Evolutionary conservation across 768 basidiomycete species (phyloP), one percentile per base, ranked within the genome.

Genomic region (Phaeotremella fagi): DNA sequence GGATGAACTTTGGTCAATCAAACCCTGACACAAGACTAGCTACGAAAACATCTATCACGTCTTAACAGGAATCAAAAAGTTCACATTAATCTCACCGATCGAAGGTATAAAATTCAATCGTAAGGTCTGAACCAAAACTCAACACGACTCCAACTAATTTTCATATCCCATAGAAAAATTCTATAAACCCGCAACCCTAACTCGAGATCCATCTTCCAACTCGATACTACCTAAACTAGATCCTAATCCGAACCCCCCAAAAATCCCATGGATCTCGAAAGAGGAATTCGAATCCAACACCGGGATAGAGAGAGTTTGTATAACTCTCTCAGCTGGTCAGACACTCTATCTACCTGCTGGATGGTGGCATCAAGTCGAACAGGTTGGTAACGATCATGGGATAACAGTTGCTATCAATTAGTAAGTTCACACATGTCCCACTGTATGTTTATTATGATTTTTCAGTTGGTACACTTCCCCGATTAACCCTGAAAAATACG

Each of bases 21-120:
- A 48, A 2, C n/a, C 31, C n/a, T 16, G 4, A 46, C 88, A 87
- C 87, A 72, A 90, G 89, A 0, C n/a, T n/a, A n/a, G n/a, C n/a
- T 95, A 91, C 61, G 91, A 95, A 76, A 97, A 95, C 71, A 82
- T 95, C 50, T 95, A 95, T 73, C 82, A 85, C 3, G 88, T 97
- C 26, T 76, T 91, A 46, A 80, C 86, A 41, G 92, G 90, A 11
- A 75, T 80, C 42, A 97, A 95, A 66, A 83, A 85, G 33, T 95
- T 97, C 66, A 85, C 85, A 0, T 79, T 97, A 11, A 75, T 91
- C 20, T 87, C 91, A 1, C 92, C 92, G 2, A 85, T 85, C n/a
- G 91, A 92, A 67, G 85, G 86, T 18, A 85, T 85, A 81, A 86
- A 82, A 74, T 69, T 94, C 31, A 73, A 83, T 77, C 90, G 91